Base-by-base conservation (phyloP, 305 asterid genomes). In the Rubia tinctorum region DNA sequence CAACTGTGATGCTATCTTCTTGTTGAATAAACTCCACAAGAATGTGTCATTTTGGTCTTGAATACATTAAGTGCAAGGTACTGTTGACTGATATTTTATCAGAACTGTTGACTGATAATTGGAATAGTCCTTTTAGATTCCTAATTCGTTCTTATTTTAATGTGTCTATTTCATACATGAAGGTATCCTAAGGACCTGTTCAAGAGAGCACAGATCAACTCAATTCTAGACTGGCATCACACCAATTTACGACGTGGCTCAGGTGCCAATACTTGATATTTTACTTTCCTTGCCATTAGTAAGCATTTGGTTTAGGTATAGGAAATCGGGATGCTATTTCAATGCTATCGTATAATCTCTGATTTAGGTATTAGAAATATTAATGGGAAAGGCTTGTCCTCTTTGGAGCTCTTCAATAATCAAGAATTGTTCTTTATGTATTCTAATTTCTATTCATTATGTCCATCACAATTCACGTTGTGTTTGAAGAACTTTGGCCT, bases 201-300 rank as follows among this genome's bases (percentile, higher is more conserved):
- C 84, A 87, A 73, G 75, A 86, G 98, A 79, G 92, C 98, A 8
- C 86, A 87, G 81, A 79, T 95, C 74, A 86, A 95, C 77, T 89
- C 99, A 1, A 95, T 90, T 72, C 77, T 95, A 73, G 99, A 95
- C 82, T 95, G 98, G 99, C 96, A 95, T 75, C 98, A 90, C 85
- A 80, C 92, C 6, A 89, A 90, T 79, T 78, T 90, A 68, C 97
- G 94, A 7, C 79, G 20, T 37, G 98, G 96, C 72, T 79, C 97
- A 89, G 96, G 98, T 95, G 74, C 74, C 6, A 70, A 40, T 22
- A 34, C 71, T 58, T 78, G 39, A 70, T 27, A 53, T 56, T 78
- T 59, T 56, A 80, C 14, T n/a, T 71, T 53, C 43, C 49, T 23
- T 59, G 37, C 22, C 18, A 75, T 56, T 61, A 39, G 17, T 23